Conservation (phyloP, 2,329 filamentous ascomycete species). For the Fusarium sp. region DNA sequence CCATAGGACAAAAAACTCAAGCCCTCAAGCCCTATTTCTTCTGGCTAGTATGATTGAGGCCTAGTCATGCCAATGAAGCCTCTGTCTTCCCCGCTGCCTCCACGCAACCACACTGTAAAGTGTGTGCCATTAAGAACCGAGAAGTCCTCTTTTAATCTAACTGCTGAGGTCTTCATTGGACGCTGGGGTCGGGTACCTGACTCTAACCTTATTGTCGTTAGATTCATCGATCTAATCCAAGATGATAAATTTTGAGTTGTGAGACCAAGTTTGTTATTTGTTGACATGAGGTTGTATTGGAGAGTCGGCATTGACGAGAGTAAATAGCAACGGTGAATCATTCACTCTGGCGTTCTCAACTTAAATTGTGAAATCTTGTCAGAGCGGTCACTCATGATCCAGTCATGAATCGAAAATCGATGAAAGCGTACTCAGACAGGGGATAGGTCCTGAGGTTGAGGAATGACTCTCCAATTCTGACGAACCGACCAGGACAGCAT, state of each 20-base stretch:
- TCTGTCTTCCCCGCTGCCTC: slow-evolving; percentile 28
- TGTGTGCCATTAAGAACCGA: slow-evolving; percentile 3
- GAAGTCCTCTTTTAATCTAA: slow-evolving; percentile 26
- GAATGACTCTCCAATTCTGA: neutral
- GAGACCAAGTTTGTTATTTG: slow-evolving; percentile 21
- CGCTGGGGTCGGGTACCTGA: slow-evolving; percentile 31
- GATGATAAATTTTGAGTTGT: slow-evolving; percentile 21
- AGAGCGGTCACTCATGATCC: neutral
- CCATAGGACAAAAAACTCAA: neutral
- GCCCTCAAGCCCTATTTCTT: slow-evolving; percentile 23
- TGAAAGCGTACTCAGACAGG: neutral
- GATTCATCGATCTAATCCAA: slow-evolving; percentile 24
- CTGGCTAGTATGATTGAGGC: slow-evolving; percentile 18
- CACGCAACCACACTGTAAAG: neutral
- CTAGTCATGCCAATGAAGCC: slow-evolving; percentile 18
- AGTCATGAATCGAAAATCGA: neutral
- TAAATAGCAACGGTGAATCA: slow-evolving; percentile 19
- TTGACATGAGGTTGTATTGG: slow-evolving; percentile 32
- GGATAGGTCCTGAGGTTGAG: neutral
- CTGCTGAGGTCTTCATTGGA: slow-evolving; percentile 16
- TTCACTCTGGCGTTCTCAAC: neutral
- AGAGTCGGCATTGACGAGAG: neutral
- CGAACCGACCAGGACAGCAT: neutral
- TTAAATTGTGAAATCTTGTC: neutral
- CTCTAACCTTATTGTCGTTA: slow-evolving; percentile 29